phyloP scores from a whole-genome alignment of 2,329 filamentous ascomycete species.

The Colletotrichum lini region DNA sequence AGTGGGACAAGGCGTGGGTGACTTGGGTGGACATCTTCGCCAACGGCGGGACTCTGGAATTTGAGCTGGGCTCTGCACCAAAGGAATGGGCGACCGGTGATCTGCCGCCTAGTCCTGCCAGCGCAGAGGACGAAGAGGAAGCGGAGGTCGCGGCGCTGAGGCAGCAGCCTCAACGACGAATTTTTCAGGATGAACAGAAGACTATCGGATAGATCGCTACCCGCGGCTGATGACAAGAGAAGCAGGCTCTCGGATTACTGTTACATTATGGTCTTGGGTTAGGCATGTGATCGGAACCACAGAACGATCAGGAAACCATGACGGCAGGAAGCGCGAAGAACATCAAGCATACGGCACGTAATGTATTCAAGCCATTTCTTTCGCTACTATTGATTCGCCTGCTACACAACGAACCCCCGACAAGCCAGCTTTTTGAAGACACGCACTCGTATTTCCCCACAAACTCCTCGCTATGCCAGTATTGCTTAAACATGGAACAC shows the following conservation, averaged over 20 bases:
- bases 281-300: background rate
- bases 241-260: background rate
- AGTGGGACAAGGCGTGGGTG: constrained; percentile 76
- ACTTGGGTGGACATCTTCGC: constrained; percentile 77
- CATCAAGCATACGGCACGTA: background rate
- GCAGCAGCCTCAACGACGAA: background rate
- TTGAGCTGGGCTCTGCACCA: constrained; percentile 70
- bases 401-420: background rate
- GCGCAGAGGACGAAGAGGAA: constrained; percentile 32
- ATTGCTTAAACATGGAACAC: constrained; percentile 41
- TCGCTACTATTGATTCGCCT: background rate
- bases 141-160: constrained; percentile 11
- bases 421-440: background rate
- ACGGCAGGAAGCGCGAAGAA: background rate
- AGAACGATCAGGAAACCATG: background rate
- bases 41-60: constrained; percentile 74
- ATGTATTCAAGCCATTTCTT: background rate
- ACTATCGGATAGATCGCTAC: constrained; percentile 1
- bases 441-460: constrained; percentile 23
- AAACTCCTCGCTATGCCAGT: constrained; percentile 49
- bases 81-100: constrained; percentile 71
- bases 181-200: background rate
- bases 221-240: background rate
- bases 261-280: no score
- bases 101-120: constrained; percentile 73